Evolutionary conservation across 768 basidiomycete species (phyloP).

Genomic region (Auricularia cornea): DNA sequence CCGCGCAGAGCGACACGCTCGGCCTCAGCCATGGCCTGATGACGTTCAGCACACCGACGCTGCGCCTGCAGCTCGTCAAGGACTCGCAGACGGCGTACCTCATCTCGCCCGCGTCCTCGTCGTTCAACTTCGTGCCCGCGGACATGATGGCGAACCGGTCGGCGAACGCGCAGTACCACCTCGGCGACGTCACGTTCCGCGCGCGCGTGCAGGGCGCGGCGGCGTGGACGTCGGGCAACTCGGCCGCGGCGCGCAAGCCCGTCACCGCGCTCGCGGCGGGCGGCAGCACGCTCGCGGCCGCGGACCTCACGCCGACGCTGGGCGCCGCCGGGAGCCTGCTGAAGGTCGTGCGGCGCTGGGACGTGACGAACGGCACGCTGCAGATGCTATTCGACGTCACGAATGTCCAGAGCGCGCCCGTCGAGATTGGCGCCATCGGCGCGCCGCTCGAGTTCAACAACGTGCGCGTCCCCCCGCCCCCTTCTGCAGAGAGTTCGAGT

Average conservation of each 20-base stretch:
- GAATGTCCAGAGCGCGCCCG: conserved; percentile 37
- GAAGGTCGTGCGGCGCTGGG: conserved; percentile 46
- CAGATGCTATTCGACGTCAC: conserved; percentile 43
- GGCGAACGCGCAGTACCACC: conserved; percentile 42
- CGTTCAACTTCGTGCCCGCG: conserved; percentile 44
- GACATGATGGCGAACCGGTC: conserved; percentile 43
- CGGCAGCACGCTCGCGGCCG: conserved; percentile 39
- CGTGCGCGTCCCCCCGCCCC: conserved; percentile 20
- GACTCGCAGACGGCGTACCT: conserved; percentile 51
- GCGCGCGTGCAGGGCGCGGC: conserved; percentile 38
- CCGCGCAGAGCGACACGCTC: conserved; percentile 21
- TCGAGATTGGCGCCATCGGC: conserved; percentile 48
- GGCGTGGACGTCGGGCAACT: conserved; percentile 40
- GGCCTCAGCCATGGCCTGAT: conserved; percentile 41
- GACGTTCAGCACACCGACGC: conserved; percentile 36
- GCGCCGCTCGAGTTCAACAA: conserved; percentile 51
- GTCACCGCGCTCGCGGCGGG: conserved; percentile 32
- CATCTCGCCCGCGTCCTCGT: conserved; percentile 24
- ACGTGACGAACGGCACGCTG: conserved; percentile 30
- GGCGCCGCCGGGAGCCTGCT: conserved; percentile 33
- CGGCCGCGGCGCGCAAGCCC: conserved; percentile 32
- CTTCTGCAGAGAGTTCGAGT: neutral
- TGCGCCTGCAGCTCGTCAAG: conserved; percentile 41
- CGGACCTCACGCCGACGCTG: conserved; percentile 42
- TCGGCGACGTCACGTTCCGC: conserved; percentile 49